Evolutionary conservation across 2,329 filamentous ascomycete genomes (phyloP).

Genomic region (Colletotrichum cordylinicola): DNA sequence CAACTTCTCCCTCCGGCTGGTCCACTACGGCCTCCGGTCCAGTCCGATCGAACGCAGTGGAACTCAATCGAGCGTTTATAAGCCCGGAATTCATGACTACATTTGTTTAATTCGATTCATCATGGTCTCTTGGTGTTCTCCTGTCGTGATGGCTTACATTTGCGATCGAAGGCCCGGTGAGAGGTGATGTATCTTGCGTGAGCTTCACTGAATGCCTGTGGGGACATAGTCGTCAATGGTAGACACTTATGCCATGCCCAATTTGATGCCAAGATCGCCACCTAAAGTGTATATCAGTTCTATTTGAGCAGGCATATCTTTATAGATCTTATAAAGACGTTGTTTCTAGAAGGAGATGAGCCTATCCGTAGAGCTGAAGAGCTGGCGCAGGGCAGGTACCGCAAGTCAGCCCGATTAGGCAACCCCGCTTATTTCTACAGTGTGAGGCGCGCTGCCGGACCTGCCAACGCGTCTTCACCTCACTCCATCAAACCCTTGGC

Average conservation of each 20-base stretch:
- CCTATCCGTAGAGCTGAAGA: background rate
- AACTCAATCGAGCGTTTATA: background rate
- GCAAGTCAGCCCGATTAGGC: background rate
- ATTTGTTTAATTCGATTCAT: background rate
- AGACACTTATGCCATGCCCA: background rate
- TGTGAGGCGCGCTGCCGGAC: background rate
- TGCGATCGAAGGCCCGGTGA: background rate
- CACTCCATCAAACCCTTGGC: background rate
- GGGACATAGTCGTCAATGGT: background rate
- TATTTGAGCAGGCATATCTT: background rate
- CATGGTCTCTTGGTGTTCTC: background rate
- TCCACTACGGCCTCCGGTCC: constrained; percentile 1
- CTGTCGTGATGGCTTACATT: background rate
- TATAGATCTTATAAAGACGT: background rate
- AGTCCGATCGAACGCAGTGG: background rate
- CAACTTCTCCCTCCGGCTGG: background rate
- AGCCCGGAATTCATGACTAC: background rate
- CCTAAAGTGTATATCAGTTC: background rate
- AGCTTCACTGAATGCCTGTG: background rate
- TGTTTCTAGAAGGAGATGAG: background rate
- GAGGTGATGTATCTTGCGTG: background rate
- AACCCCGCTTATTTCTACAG: background rate
- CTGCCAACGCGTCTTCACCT: constrained; percentile 2
- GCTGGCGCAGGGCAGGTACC: background rate
- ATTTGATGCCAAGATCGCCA: background rate